Percentiles rank a stretch among this genome's conserved stretches.
Evolutionary conservation across 2,329 filamentous ascomycete species (phyloP).

Genomic region (Metarhizium robertsii): DNA sequence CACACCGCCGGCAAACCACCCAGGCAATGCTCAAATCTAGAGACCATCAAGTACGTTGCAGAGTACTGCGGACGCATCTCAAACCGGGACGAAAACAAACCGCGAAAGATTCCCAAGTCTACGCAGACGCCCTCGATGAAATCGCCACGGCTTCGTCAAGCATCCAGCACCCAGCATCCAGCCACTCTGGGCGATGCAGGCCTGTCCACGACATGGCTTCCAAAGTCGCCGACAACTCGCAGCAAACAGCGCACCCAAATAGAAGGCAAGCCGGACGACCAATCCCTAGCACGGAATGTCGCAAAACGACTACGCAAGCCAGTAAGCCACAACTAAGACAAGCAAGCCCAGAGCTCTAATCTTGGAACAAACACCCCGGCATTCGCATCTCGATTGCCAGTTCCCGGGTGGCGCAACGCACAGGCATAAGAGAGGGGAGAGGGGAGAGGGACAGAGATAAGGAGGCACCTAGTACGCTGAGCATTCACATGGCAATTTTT

Average conservation of each 20-base stretch:
- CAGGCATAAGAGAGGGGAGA: neutral
- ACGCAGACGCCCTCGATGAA: too few relatives aligned
- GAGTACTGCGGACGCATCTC: too few relatives aligned
- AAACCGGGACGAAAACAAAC: too few relatives aligned
- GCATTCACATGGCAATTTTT: neutral
- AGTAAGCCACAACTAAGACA: neutral
- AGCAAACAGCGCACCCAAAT: neutral
- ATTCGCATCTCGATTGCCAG: neutral
- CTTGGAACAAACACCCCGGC: neutral
- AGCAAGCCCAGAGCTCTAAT: neutral
- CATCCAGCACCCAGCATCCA: too few relatives aligned
- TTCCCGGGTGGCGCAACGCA: neutral
- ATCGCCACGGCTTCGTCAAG: too few relatives aligned
- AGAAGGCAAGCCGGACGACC: neutral
- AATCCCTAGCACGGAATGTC: neutral
- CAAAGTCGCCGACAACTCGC: neutral
- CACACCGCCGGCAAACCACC: too few relatives aligned
- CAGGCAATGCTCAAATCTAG: too few relatives aligned
- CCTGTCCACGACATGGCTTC: too few relatives aligned
- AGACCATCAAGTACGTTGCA: too few relatives aligned
- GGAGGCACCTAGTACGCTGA: neutral
- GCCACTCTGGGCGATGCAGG: too few relatives aligned
- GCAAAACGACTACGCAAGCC: neutral
- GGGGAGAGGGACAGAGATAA: neutral
- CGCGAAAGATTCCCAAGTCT: too few relatives aligned